Conservation (phyloP, 441 rosid species). For the Syzygium malaccense region DNA sequence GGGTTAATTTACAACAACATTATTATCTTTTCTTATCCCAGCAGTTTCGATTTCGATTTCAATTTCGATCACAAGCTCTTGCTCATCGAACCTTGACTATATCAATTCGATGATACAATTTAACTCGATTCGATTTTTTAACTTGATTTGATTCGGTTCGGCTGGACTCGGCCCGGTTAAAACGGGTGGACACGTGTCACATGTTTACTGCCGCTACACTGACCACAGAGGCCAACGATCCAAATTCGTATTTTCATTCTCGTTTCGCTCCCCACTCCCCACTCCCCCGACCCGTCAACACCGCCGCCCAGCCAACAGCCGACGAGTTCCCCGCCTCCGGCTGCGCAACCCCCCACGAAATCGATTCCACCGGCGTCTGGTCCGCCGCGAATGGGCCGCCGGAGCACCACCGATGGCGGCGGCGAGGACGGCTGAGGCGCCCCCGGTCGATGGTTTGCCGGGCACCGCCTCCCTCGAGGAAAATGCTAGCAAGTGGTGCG, state of each 20-base stretch:
- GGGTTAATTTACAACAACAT: too few species aligned
- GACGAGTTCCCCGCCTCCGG: neutral
- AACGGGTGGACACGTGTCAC: neutral
- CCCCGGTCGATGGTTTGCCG: neutral
- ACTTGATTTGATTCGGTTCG: neutral
- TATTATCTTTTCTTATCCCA: too few species aligned
- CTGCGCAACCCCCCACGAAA: neutral
- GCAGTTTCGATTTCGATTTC: neutral
- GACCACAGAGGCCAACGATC: neutral
- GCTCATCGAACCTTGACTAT: neutral
- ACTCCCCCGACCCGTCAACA: neutral
- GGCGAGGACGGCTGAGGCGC: neutral
- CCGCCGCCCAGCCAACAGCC: neutral
- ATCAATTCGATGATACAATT: neutral
- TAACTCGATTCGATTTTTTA: neutral
- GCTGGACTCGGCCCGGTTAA: too few species aligned
- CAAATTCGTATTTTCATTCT: neutral
- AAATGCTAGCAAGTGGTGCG: neutral
- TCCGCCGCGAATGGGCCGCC: neutral
- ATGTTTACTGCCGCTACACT: neutral
- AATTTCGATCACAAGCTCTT: neutral
- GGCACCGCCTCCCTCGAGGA: neutral
- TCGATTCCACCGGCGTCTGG: neutral
- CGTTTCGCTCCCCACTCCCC: neutral
- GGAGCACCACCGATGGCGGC: neutral